Conservation (phyloP, 345 rosid species). For the Brassica cretica region DNA sequence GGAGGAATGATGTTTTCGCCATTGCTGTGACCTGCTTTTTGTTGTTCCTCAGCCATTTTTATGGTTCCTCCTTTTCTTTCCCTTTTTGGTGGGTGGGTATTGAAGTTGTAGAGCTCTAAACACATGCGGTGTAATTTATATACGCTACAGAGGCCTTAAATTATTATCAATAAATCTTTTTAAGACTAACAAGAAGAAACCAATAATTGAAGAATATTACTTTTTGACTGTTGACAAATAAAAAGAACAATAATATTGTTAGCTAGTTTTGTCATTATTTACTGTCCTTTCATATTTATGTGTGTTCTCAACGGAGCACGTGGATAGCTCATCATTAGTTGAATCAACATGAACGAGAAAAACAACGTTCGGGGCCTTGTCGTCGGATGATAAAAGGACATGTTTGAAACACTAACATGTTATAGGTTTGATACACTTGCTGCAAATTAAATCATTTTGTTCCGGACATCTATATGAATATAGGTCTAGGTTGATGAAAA, state of each 20-base stretch:
- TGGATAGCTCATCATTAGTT: neutral
- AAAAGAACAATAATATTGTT: too few relatives aligned
- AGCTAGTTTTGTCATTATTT: neutral
- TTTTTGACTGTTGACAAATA: too few relatives aligned
- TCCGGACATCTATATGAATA: too few relatives aligned
- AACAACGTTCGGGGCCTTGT: too few relatives aligned
- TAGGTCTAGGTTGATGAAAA: too few relatives aligned
- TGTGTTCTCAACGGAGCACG: slow-evolving; percentile 11
- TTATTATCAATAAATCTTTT: neutral
- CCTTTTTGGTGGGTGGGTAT: neutral
- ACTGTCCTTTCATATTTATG: neutral
- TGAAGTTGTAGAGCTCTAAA: neutral
- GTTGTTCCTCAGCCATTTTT: slow-evolving; percentile 31
- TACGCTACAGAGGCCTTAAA: neutral
- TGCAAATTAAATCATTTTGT: too few relatives aligned
- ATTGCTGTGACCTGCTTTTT: slow-evolving; percentile 12
- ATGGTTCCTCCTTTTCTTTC: slow-evolving; percentile 10
- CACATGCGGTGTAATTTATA: slow-evolving; percentile 12
- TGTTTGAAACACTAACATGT: too few relatives aligned
- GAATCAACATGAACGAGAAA: too few relatives aligned
- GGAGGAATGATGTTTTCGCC: slow-evolving; percentile 37
- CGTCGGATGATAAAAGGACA: too few relatives aligned
- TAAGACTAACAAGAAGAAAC: neutral
- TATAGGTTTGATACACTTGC: too few relatives aligned
- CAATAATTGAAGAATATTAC: neutral